Evolutionary conservation across 441 rosid species (phyloP).

Genomic region (Biscutella auriculata): DNA sequence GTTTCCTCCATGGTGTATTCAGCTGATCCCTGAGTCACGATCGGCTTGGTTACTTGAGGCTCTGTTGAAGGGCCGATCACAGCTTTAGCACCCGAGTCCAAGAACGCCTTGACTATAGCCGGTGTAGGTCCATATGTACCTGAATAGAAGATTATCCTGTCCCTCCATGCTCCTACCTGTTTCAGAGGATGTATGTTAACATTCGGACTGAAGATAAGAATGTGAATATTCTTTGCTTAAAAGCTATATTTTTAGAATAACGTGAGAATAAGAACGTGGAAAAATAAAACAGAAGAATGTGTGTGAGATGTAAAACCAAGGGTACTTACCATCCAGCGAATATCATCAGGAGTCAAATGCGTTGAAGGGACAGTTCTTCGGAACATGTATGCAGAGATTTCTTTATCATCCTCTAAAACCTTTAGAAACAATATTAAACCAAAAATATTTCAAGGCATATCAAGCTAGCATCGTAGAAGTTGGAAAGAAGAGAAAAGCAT

Average conservation of each 20-base stretch:
- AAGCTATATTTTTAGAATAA: too few species aligned
- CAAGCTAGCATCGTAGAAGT: neutral
- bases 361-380: conserved; percentile 85
- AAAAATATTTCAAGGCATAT: too few species aligned
- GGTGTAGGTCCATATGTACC: conserved; percentile 71
- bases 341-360: conserved; percentile 75
- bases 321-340: conserved; percentile 63
- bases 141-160: conserved; percentile 73
- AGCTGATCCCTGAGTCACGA: conserved; percentile 37
- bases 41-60: conserved; percentile 46
- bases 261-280: too few species aligned
- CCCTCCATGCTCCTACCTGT: conserved; percentile 82
- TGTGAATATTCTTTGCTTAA: too few species aligned
- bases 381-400: conserved; percentile 88
- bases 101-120: conserved; percentile 61
- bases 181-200: too few species aligned
- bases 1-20: conserved; percentile 44
- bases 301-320: too few species aligned
- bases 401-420: conserved; percentile 96
- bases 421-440: conserved; percentile 15
- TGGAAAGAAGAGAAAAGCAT: neutral
- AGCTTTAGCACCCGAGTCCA: conserved; percentile 89
- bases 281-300: too few species aligned
- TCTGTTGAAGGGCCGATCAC: conserved; percentile 65
- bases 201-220: too few species aligned